phyloP scores from a whole-genome alignment of 768 basidiomycete genomes.

The Russula vinacea region DNA sequence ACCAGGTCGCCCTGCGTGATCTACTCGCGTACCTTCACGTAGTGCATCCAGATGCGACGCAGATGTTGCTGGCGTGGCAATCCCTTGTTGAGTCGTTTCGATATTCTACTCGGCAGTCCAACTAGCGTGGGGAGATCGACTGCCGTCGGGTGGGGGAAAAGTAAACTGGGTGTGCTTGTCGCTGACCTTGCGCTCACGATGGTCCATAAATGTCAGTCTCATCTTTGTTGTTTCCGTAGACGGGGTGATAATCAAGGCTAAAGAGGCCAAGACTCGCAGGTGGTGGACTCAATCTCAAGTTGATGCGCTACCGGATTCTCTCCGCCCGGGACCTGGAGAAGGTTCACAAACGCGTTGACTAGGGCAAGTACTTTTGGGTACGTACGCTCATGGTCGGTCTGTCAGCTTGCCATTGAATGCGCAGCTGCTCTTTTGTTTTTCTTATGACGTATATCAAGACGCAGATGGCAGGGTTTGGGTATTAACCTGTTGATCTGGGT shows the following conservation, averaged over 20 bases:
- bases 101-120: not conserved
- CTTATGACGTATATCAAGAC: no score
- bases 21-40: slow-evolving; percentile 40
- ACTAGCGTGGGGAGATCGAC: slow-evolving; percentile 42
- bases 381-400: no score
- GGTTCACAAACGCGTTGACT: slow-evolving; percentile 69
- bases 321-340: slow-evolving; percentile 76
- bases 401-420: no score
- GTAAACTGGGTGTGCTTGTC: slow-evolving; percentile 64
- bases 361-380: no score
- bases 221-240: not conserved
- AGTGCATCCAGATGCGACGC: slow-evolving; percentile 49
- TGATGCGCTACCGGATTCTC: slow-evolving; percentile 55
- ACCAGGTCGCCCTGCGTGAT: slow-evolving; percentile 85
- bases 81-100: slow-evolving; percentile 48
- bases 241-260: not conserved
- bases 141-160: slow-evolving; percentile 95
- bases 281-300: slow-evolving; percentile 94
- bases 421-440: no score
- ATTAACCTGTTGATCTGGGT: slow-evolving; percentile 87
- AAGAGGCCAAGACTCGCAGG: slow-evolving; percentile 66
- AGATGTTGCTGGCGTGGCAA: slow-evolving; percentile 61
- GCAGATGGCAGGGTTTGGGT: slow-evolving; percentile 76
- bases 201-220: slow-evolving; percentile 71
- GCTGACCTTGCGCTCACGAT: slow-evolving; percentile 95